phyloP scores from a whole-genome alignment of 192 early-diverging fungal genomes.

The Kappamyces sp. region DNA sequence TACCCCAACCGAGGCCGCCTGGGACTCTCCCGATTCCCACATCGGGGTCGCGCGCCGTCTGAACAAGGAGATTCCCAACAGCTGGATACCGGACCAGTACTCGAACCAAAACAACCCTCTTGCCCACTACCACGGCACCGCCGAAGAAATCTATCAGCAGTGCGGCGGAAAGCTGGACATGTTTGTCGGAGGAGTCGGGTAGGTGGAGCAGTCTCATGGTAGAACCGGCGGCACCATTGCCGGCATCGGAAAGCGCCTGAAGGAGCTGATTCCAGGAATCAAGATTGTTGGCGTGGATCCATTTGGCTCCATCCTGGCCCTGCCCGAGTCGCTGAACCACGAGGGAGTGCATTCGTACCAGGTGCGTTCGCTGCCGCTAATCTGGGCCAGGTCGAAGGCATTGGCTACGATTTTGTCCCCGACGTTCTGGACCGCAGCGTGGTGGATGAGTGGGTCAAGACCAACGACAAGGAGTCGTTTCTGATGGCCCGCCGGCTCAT shows the following conservation, averaged over 20 bases:
- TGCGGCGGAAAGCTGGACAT: slow-evolving; percentile 92
- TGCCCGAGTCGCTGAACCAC: slow-evolving; percentile 74
- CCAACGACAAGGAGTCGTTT: slow-evolving; percentile 93
- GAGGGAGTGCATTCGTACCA: slow-evolving; percentile 65
- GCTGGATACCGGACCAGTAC: slow-evolving; percentile 97
- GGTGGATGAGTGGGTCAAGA: slow-evolving; percentile 95
- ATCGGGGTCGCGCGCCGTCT: slow-evolving; percentile 93
- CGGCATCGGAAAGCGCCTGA: slow-evolving; percentile 89
- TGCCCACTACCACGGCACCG: slow-evolving; percentile 87
- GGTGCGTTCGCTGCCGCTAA: slow-evolving; percentile 12
- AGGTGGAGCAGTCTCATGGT: too few relatives aligned
- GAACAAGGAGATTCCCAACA: slow-evolving; percentile 92
- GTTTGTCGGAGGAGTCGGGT: slow-evolving; percentile 87
- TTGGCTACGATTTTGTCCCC: slow-evolving; percentile 99
- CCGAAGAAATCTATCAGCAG: slow-evolving; percentile 49
- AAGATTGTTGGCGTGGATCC: slow-evolving; percentile 94
- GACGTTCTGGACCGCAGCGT: slow-evolving; percentile 76
- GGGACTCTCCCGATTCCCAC: slow-evolving; percentile 98
- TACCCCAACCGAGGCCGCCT: slow-evolving; percentile 98
- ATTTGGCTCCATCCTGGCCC: slow-evolving; percentile 88
- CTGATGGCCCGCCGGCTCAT: slow-evolving; percentile 93
- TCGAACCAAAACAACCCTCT: slow-evolving; percentile 94
- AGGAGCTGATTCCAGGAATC: slow-evolving; percentile 84
- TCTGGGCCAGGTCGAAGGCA: slow-evolving; percentile 75
- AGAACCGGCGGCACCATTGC: slow-evolving; percentile 94